Evolutionary conservation across 257 asterid species (phyloP).

Genomic region (Rehmannia glutinosa): DNA sequence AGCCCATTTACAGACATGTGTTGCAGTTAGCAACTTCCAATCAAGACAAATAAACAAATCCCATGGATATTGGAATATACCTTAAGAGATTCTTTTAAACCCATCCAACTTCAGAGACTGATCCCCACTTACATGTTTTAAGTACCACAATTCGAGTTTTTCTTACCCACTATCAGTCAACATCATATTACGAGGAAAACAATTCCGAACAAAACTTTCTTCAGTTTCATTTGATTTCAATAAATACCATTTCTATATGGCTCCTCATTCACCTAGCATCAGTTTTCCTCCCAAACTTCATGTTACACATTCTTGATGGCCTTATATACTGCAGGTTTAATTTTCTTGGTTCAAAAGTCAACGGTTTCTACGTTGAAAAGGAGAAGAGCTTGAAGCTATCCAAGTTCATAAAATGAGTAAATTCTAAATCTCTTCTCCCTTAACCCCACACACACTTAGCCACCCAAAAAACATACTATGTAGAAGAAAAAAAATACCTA

Average conservation of each 20-base stretch:
- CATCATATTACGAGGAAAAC: no score
- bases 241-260: slow-evolving; percentile 2
- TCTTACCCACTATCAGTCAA: slow-evolving; percentile 18
- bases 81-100: slow-evolving; percentile 35
- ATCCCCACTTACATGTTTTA: slow-evolving; percentile 17
- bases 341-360: slow-evolving; percentile 34
- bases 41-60: slow-evolving; percentile 24
- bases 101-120: slow-evolving; percentile 24
- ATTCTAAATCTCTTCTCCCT: slow-evolving; percentile 3
- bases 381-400: slow-evolving; percentile 8
- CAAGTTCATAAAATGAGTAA: not conserved
- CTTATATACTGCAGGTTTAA: slow-evolving; percentile 12
- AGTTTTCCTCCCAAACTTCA: not conserved
- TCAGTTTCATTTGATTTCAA: not conserved
- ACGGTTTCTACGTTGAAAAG: slow-evolving; percentile 49
- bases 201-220: slow-evolving; percentile 5
- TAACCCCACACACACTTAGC: slow-evolving; percentile 8
- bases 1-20: slow-evolving; percentile 20
- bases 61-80: slow-evolving; percentile 36
- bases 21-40: slow-evolving; percentile 18
- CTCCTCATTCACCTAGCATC: not conserved
- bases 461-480: not conserved
- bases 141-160: slow-evolving; percentile 15
- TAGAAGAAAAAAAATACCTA: not conserved
- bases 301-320: not conserved